phyloP scores from a whole-genome alignment of 2,329 filamentous ascomycete genomes.

The Trichophyton simii region DNA sequence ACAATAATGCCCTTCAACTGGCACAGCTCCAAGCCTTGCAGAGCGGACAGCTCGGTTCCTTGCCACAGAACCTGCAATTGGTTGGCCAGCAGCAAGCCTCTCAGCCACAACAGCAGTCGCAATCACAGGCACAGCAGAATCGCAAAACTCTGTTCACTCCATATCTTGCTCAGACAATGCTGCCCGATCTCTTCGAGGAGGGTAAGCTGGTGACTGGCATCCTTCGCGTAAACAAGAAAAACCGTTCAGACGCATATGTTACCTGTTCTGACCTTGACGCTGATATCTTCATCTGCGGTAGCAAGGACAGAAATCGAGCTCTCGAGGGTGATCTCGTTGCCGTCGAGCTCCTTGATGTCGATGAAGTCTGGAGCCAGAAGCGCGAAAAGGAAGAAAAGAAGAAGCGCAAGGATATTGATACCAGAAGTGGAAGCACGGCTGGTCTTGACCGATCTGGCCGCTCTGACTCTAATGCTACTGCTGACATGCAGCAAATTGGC shows the following conservation, averaged over 20 bases:
- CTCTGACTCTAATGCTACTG: conserved; percentile 47
- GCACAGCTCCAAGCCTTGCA: conserved; percentile 54
- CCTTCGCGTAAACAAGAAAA: conserved; percentile 98
- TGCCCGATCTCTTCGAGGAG: conserved; percentile 79
- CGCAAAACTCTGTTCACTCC: conserved; percentile 97
- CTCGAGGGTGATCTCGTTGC: conserved; percentile 93
- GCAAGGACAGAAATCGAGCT: conserved; percentile 95
- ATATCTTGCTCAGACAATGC: conserved; percentile 85
- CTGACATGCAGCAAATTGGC: conserved; percentile 48
- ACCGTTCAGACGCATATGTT: conserved; percentile 95
- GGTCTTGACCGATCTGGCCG: conserved; percentile 50
- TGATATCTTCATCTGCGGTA: conserved; percentile 98
- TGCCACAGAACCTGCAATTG: conserved; percentile 39
- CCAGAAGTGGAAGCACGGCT: conserved; percentile 62
- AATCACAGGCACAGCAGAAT: conserved; percentile 64
- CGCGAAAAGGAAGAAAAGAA: conserved; percentile 99
- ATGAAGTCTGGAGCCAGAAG: conserved; percentile 98
- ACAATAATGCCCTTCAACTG: conserved; percentile 64
- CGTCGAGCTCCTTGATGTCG: conserved; percentile 89
- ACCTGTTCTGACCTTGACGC: conserved; percentile 89
- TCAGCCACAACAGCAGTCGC: conserved; percentile 54
- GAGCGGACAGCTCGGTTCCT: conserved; percentile 65
- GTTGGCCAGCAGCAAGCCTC: conserved; percentile 52
- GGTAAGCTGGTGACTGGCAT: conserved; percentile 94
- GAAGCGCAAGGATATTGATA: conserved; percentile 98